Base-by-base conservation (phyloP, 305 asterid species). In the Euphrasia arctica region DNA sequence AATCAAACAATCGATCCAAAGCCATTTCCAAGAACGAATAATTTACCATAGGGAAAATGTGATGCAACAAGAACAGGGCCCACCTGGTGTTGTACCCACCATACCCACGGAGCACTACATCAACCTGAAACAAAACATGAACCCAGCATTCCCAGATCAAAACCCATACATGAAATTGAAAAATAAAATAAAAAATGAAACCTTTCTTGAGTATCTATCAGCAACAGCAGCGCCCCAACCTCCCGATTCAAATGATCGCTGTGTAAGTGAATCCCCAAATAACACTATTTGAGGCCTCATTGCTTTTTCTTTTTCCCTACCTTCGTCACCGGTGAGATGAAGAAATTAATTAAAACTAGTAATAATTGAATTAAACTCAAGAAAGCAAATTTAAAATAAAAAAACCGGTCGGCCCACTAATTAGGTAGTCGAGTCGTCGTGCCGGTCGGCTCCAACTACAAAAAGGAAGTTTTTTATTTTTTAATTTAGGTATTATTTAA, bases 161-260 rank as follows among this genome's bases (percentile, higher is more conserved):
- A 10, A 48, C 9, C 10, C 28, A 47, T 2, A 61, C n/a, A 64
- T 6, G 29, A 22, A 29, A 60, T 50, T 41, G n/a, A 29, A 64
- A 4, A 12, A 2, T 49, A 6, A 18, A 18, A 22, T 48, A 13
- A 54, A 69, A 58, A 45, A 59, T 13, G 10, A 5, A 0, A 86
- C 96, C 90, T 87, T 89, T 79, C 98, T 87, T 36, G 89, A 69
- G 75, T 86, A 91, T 70, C 71, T 72, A 57, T 89, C 77, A 56
- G 96, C 92, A 64, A 91, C 70, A 18, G 95, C 60, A 69, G 98
- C 95, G 63, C 98, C 96, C 98, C 98, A 91, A 60, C 95, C 98
- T 9, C 89, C 91, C 49, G 81, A 78, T 73, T 80, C 51, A 79
- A 82, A 91, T 0, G 96, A 91, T 74, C 78, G 85, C 68, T 83